These are phyloP conservation scores for Candida nonsorbophila DNA, from an alignment of 805 yeast species.

Conservation along the genomic window DNA sequence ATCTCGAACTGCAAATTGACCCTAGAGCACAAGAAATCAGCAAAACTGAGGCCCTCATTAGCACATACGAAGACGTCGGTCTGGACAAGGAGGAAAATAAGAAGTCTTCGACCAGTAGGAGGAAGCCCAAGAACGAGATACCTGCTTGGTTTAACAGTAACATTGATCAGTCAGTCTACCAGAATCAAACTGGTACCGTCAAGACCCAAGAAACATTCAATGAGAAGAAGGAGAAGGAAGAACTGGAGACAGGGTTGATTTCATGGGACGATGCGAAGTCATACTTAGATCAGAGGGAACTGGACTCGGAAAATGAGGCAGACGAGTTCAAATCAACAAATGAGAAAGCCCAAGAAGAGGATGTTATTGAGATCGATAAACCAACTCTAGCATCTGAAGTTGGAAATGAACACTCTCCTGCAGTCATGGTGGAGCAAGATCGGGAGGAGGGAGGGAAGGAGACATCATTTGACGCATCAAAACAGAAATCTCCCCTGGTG, in stretches of 20 bases:
- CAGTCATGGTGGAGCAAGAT: conserved; percentile 1
- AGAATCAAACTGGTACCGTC: too few species aligned
- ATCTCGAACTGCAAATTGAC: not conserved
- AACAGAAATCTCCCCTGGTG: not conserved
- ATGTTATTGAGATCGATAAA: not conserved
- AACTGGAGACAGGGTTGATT: conserved; percentile 41
- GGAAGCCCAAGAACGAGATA: conserved; percentile 9
- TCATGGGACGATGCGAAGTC: conserved; percentile 46
- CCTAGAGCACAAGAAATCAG: not conserved
- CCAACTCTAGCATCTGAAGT: conserved; percentile 2
- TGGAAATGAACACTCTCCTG: conserved; percentile 9
- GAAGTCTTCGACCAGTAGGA: not conserved
- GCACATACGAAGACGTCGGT: not conserved
- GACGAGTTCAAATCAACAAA: not conserved
- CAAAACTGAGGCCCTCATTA: not conserved
- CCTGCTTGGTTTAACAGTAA: conserved; percentile 28
- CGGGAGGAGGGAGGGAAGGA: conserved; percentile 1
- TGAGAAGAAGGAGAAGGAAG: conserved; percentile 26
- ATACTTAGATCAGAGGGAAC: conserved; percentile 11
- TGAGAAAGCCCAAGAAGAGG: not conserved
- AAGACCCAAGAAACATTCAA: conserved; percentile 1
- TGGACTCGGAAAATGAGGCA: conserved; percentile 7
- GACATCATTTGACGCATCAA: not conserved
- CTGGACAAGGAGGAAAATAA: conserved; percentile 1
- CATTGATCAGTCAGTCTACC: conserved; percentile 8